These are phyloP conservation scores for Albizia julibrissin DNA, from an alignment of 306 rosid species.

Conservation along the genomic window DNA sequence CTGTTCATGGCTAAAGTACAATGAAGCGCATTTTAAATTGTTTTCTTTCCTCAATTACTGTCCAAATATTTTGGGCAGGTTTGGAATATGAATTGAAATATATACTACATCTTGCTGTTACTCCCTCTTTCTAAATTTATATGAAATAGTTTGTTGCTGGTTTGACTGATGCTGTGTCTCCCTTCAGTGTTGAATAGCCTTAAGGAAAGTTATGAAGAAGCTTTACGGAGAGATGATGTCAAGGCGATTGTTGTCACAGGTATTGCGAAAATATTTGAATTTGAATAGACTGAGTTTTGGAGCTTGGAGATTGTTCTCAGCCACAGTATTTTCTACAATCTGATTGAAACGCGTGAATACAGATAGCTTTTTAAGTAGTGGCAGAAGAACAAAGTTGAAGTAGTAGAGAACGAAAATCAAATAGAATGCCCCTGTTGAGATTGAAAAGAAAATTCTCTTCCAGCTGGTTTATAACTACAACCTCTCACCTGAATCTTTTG, in stretches of 20 bases:
- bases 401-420: slow-evolving; percentile 12
- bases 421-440: slow-evolving; percentile 13
- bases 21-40: not conserved
- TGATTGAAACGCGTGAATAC: slow-evolving; percentile 9
- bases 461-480: slow-evolving; percentile 14
- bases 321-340: not conserved
- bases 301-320: not conserved
- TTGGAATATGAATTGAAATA: slow-evolving; percentile 15
- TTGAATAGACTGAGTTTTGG: not conserved
- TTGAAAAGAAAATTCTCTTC: slow-evolving; percentile 20
- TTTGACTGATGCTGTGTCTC: slow-evolving; percentile 1
- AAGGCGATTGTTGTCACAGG: slow-evolving; percentile 93
- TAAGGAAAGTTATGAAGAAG: slow-evolving; percentile 73
- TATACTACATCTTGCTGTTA: slow-evolving; percentile 2
- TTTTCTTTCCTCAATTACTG: slow-evolving; percentile 24
- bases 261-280: slow-evolving; percentile 28
- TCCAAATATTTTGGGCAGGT: not conserved
- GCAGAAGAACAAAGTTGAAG: slow-evolving; percentile 3
- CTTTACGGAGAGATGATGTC: slow-evolving; percentile 74
- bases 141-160: slow-evolving; percentile 22
- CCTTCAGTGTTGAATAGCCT: slow-evolving; percentile 65
- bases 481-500: slow-evolving; percentile 23
- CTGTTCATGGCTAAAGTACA: not conserved
- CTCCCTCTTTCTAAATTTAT: not conserved
- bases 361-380: not conserved